Base-by-base conservation (phyloP, 805 yeast species). In the Candida chilensis region DNA sequence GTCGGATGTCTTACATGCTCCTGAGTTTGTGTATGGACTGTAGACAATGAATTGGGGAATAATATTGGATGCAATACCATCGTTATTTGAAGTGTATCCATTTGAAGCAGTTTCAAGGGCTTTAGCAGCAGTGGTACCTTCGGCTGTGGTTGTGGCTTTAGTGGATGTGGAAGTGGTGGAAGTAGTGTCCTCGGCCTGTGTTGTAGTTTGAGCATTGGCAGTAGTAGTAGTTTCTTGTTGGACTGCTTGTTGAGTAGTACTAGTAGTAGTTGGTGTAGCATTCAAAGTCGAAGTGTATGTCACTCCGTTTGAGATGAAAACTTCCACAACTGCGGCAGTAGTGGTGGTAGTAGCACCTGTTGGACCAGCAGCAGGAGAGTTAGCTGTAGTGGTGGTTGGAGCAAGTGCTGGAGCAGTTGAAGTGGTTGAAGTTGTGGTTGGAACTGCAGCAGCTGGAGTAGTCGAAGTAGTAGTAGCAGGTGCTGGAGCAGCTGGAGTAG, bases 1-100 rank as follows among this genome's bases (percentile, higher is more conserved):
- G 32, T 47, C 57, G 27, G 65, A 54, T 36, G 59, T 62, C 49
- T 84, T 87, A 60, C 96, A 87, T 3, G 71, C 38, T 20, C 78
- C 71, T 47, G 73, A 78, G 46, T 73, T 53, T 33, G 68, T 65
- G 60, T 85, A 88, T 24, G 96, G 96, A 16, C 85, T 75, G 60
- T 82, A 82, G 22, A 75, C 88, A 33, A 82, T 64, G 14, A 74
- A 69, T 20, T 60, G 51, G 41, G 90, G 90, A 11, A 22, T 22
- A 15, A 22, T 22, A 11, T 15, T n/a, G 11, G 25, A 8, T n/a
- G n/a, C n/a, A n/a, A n/a, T n/a, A n/a, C n/a, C n/a, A n/a, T n/a
- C n/a, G n/a, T n/a, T n/a, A n/a, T n/a, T n/a, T n/a, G n/a, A n/a
- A n/a, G n/a, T n/a, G n/a, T n/a, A n/a, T n/a, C n/a, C n/a, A n/a